Percentiles rank a stretch among this genome's conserved stretches.
Evolutionary conservation across 2,329 filamentous ascomycete species (phyloP).

Genomic region (Nannizziopsis barbatae): DNA sequence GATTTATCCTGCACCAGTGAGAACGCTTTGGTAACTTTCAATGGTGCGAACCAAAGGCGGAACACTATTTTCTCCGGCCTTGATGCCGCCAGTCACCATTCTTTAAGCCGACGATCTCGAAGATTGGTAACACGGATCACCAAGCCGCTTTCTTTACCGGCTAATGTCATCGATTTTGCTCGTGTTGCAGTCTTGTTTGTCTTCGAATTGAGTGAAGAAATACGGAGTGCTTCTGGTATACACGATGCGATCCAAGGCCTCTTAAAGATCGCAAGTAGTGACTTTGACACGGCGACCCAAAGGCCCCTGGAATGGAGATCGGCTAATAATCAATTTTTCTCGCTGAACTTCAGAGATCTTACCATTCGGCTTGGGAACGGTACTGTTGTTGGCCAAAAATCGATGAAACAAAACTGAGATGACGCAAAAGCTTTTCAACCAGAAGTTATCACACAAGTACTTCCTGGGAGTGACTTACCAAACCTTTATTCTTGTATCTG

Average conservation of each 20-base stretch:
- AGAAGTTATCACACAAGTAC: neutral
- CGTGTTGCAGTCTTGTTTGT: slow-evolving; percentile 22
- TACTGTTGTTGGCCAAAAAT: slow-evolving; percentile 1
- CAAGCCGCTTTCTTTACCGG: slow-evolving; percentile 15
- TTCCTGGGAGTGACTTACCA: too few relatives aligned
- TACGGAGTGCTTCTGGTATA: slow-evolving; percentile 15
- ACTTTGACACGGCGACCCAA: slow-evolving; percentile 1
- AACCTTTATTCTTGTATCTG: too few relatives aligned
- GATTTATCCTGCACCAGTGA: slow-evolving; percentile 72
- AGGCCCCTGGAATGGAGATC: slow-evolving; percentile 17
- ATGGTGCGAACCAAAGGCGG: slow-evolving; percentile 39
- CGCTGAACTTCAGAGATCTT: slow-evolving; percentile 17
- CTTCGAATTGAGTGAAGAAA: slow-evolving; percentile 17
- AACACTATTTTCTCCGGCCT: neutral
- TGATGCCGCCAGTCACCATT: neutral
- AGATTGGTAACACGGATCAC: neutral
- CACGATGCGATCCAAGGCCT: slow-evolving; percentile 16
- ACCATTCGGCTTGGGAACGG: slow-evolving; percentile 3
- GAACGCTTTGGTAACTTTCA: slow-evolving; percentile 79
- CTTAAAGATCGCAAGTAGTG: slow-evolving; percentile 8
- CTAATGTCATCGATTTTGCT: slow-evolving; percentile 20
- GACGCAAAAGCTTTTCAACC: neutral
- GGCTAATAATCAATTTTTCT: slow-evolving; percentile 14
- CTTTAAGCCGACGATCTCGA: too few relatives aligned
- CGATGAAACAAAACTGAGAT: neutral